phyloP scores from a whole-genome alignment of 192 early-diverging fungal genomes.

The Coemansia javaensis region DNA sequence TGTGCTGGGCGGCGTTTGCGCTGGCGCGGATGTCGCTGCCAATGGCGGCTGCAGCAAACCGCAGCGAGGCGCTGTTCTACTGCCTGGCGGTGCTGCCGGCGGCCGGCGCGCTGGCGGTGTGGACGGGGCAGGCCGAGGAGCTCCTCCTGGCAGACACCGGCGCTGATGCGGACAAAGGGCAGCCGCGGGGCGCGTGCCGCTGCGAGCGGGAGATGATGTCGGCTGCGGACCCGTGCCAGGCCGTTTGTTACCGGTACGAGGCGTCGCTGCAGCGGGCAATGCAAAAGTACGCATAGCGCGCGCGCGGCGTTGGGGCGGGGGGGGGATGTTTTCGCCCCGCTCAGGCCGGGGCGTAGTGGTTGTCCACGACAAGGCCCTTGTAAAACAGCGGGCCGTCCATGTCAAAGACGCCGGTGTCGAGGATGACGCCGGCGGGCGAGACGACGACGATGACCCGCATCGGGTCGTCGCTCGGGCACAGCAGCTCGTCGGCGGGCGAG shows the following conservation, averaged over 20 bases:
- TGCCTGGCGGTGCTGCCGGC: conserved; percentile 38
- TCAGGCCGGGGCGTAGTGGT: conserved; percentile 11
- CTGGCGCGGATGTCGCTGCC: conserved; percentile 38
- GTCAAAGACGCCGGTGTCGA: conserved; percentile 41
- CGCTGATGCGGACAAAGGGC: not conserved
- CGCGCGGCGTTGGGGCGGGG: not conserved
- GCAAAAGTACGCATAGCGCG: conserved; percentile 21
- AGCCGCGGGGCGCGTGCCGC: not conserved
- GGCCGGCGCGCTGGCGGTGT: conserved; percentile 16
- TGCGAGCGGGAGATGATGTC: not conserved
- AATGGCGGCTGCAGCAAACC: conserved; percentile 27
- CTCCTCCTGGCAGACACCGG: not conserved
- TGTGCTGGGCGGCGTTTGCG: conserved; percentile 28
- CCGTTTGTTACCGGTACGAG: conserved; percentile 30
- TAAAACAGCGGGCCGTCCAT: conserved; percentile 40
- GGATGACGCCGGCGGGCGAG: conserved; percentile 18
- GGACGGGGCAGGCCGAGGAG: conserved; percentile 27
- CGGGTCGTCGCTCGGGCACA: conserved; percentile 41
- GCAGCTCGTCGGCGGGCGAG: conserved; percentile 35
- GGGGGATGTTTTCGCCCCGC: not conserved
- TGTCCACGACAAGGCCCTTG: conserved; percentile 21
- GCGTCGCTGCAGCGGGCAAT: conserved; percentile 27
- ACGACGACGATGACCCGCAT: conserved; percentile 41
- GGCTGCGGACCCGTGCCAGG: conserved; percentile 7
- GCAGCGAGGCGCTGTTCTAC: conserved; percentile 46